Conservation (phyloP, 306 rosid species). For the Cucumis hystrix region DNA sequence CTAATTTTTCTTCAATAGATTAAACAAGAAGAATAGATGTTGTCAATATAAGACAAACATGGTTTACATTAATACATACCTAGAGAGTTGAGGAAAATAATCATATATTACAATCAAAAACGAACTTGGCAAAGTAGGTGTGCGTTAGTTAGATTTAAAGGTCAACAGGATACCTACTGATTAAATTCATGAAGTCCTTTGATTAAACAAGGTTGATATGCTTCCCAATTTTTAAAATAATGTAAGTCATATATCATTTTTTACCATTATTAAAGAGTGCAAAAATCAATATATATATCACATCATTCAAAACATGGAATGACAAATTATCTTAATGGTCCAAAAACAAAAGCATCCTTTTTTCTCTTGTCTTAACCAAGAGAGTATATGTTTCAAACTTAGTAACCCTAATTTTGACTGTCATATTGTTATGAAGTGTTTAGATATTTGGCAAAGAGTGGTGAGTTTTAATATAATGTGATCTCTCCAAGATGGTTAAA, state of each 20-base stretch:
- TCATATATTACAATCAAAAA: not conserved
- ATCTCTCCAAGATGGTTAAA: not conserved
- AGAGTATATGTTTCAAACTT: not conserved
- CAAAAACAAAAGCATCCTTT: not conserved
- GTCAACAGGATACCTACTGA: conserved; percentile 21
- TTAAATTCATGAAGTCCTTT: conserved; percentile 6
- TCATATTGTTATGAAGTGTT: not conserved
- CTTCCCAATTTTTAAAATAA: not conserved
- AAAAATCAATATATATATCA: not conserved
- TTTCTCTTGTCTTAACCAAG: not conserved
- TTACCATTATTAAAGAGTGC: not conserved
- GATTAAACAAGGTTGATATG: not conserved
- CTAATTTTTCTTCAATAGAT: not conserved
- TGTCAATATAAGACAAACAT: not conserved
- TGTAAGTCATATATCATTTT: not conserved
- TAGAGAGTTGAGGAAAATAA: not conserved
- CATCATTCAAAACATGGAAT: not conserved
- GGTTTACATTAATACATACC: not conserved
- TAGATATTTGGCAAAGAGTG: not conserved
- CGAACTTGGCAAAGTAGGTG: conserved; percentile 17
- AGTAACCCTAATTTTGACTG: not conserved
- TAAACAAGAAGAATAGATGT: not conserved
- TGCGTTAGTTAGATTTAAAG: conserved; percentile 13
- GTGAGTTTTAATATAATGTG: not conserved
- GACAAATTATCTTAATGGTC: not conserved